Percentiles rank a stretch among this genome's conserved stretches.
phyloP scores from a whole-genome alignment of 495 filamentous ascomycete genomes.

The Hypoxylon subgilvum region DNA sequence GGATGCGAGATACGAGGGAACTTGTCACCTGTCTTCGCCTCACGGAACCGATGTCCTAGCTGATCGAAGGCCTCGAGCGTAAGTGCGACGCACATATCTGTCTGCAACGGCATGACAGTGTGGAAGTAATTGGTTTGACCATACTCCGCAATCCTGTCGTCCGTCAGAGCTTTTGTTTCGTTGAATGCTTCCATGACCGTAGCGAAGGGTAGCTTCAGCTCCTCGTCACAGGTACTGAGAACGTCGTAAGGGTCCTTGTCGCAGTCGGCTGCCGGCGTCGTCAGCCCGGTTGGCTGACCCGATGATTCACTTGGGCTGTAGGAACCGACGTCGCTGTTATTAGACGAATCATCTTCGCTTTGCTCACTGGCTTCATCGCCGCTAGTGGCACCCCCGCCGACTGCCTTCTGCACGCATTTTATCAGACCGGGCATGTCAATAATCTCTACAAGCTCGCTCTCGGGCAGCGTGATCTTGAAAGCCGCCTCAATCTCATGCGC shows the following conservation, averaged over 20 bases:
- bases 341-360: constrained; percentile 27
- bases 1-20: constrained; percentile 47
- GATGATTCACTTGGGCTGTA: constrained; percentile 25
- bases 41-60: constrained; percentile 43
- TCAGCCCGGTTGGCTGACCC: constrained; percentile 25
- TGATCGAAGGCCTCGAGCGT: constrained; percentile 55
- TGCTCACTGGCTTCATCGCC: constrained; percentile 12
- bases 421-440: constrained; percentile 37
- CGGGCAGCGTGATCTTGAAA: constrained; percentile 50
- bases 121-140: constrained; percentile 46
- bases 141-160: constrained; percentile 49
- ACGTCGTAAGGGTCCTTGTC: constrained; percentile 24
- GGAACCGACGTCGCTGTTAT: constrained; percentile 19
- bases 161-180: constrained; percentile 42
- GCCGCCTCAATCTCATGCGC: constrained; percentile 54
- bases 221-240: constrained; percentile 18
- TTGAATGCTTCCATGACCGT: constrained; percentile 38
- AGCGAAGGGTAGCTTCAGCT: constrained; percentile 33
- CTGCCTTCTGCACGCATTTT: constrained; percentile 29
- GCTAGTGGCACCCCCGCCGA: constrained; percentile 13
- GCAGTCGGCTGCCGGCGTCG: constrained; percentile 23
- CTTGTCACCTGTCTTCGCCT: constrained; percentile 44
- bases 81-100: constrained; percentile 48
- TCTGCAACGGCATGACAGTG: constrained; percentile 41
- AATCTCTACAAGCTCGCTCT: constrained; percentile 47